Percentiles rank a stretch among this genome's conserved stretches.
These are phyloP conservation scores for Aspergillus clavatus DNA, from an alignment of 2,329 filamentous ascomycete genomes.

Conservation along the genomic window DNA sequence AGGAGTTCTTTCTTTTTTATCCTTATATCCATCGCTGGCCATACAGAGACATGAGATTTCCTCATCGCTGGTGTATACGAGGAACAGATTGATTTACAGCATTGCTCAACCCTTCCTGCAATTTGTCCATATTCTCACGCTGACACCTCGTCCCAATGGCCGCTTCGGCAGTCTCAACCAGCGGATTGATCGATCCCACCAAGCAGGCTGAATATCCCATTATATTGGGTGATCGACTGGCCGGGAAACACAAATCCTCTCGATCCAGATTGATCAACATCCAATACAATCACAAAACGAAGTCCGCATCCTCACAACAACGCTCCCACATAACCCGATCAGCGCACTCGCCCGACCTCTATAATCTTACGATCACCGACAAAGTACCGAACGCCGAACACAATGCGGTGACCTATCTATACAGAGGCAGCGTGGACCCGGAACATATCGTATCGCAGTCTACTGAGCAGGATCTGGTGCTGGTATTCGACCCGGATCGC, in stretches of 20 bases:
- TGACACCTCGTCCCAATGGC: conserved; percentile 23
- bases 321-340: conserved; percentile 34
- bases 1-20: background rate
- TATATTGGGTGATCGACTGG: conserved; percentile 41
- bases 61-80: background rate
- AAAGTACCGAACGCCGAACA: conserved; percentile 38
- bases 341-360: conserved; percentile 32
- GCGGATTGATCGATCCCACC: conserved; percentile 39
- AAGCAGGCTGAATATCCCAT: conserved; percentile 46
- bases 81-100: conserved; percentile 5
- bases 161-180: conserved; percentile 28
- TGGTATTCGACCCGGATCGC: conserved; percentile 70
- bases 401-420: conserved; percentile 35
- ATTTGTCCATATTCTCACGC: background rate
- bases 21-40: no score
- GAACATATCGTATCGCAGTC: conserved; percentile 23
- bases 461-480: conserved; percentile 39
- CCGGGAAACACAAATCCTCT: conserved; percentile 22
- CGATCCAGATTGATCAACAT: conserved; percentile 34
- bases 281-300: conserved; percentile 45
- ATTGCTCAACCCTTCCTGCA: background rate
- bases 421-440: conserved; percentile 39
- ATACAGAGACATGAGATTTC: background rate
- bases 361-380: conserved; percentile 40
- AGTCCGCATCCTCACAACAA: conserved; percentile 36